Percentiles rank a stretch among this genome's conserved stretches.
Evolutionary conservation across 306 rosid species (phyloP).

Genomic region (Hylodesmum podocarpum): DNA sequence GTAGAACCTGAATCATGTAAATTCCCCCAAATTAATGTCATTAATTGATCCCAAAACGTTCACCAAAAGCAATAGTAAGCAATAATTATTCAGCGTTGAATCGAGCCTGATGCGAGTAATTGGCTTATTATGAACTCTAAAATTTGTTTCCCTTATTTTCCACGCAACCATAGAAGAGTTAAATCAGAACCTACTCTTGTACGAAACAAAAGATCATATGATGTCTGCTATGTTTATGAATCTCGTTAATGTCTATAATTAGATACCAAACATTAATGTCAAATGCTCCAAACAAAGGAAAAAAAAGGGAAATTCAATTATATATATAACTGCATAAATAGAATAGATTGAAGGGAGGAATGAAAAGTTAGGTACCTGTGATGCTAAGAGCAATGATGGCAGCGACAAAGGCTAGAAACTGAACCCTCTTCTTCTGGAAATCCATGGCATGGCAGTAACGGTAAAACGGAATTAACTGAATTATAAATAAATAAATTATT

Average conservation of each 20-base stretch:
- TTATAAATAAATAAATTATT: neutral
- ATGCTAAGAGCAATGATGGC: constrained; percentile 68
- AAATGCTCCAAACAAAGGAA: neutral
- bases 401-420: constrained; percentile 37
- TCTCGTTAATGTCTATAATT: neutral
- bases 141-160: neutral
- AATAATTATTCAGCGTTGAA: neutral
- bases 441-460: constrained; percentile 57
- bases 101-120: neutral
- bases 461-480: constrained; percentile 27
- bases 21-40: neutral
- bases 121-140: neutral
- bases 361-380: constrained; percentile 46
- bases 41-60: neutral
- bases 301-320: neutral
- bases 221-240: neutral
- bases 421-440: constrained; percentile 61
- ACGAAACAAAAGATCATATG: neutral
- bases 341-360: neutral
- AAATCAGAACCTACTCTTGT: neutral
- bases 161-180: neutral
- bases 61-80: neutral
- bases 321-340: neutral
- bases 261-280: neutral
- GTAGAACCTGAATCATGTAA: neutral